Conservation (phyloP, 2,329 filamentous ascomycete species). For the Tolypocladium tundrense region DNA sequence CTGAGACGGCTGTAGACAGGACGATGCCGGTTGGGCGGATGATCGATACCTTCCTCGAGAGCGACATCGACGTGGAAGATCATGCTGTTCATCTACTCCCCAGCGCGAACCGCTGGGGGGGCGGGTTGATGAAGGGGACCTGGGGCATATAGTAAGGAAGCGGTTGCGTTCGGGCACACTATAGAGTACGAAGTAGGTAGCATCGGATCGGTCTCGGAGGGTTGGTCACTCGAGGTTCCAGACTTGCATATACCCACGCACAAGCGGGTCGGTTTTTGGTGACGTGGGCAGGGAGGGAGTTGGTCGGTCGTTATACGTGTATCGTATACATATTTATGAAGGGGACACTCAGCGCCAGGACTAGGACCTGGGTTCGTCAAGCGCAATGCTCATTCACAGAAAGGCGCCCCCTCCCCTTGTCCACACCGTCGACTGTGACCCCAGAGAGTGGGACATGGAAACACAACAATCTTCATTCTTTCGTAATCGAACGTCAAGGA, state of each 20-base stretch:
- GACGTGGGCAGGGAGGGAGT: neutral
- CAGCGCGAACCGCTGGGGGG: constrained; percentile 88
- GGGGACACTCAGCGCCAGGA: neutral
- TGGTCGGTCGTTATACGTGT: neutral
- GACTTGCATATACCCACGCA: constrained; percentile 13
- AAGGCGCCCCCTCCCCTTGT: no score
- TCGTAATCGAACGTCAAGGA: neutral
- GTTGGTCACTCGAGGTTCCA: neutral
- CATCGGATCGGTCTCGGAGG: constrained; percentile 4
- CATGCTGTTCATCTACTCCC: constrained; percentile 86
- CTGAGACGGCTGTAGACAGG: constrained; percentile 45
- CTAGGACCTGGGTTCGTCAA: neutral
- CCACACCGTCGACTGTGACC: no score
- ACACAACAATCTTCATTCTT: neutral
- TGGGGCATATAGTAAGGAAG: no score
- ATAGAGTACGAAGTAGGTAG: neutral
- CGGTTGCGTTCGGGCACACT: no score
- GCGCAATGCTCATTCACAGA: neutral
- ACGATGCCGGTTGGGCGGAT: constrained; percentile 76
- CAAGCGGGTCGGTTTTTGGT: neutral
- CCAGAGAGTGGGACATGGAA: neutral
- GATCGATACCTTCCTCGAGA: constrained; percentile 75
- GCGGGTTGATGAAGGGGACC: constrained; percentile 18
- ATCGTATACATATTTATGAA: neutral
- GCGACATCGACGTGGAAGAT: constrained; percentile 65